These are phyloP conservation scores for Blastobotrys serpentis DNA, from an alignment of 1,139 yeast genomes.

Conservation along the genomic window DNA sequence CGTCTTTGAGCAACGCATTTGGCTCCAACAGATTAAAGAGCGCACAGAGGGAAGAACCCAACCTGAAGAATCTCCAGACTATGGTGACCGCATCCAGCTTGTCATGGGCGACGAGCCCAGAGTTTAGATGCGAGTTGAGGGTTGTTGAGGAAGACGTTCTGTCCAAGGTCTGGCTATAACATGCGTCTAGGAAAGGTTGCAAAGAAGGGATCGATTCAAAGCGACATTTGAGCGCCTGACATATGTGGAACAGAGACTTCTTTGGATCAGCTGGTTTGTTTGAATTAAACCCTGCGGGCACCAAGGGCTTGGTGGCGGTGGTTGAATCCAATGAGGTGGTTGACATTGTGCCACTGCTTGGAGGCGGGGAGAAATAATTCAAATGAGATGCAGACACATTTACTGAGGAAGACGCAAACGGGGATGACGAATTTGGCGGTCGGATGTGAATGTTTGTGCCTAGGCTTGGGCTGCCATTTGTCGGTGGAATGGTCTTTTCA, in stretches of 20 bases:
- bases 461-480: too few relatives aligned
- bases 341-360: conserved; percentile 2
- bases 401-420: conserved; percentile 7
- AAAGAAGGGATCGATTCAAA: conserved; percentile 67
- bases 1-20: conserved; percentile 40
- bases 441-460: neutral
- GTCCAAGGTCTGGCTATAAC: conserved; percentile 54
- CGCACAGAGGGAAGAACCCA: conserved; percentile 89
- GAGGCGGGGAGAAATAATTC: conserved; percentile 6
- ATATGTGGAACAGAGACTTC: conserved; percentile 67
- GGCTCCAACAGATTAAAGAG: conserved; percentile 62
- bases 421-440: conserved; percentile 3
- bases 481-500: neutral
- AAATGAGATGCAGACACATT: conserved; percentile 9
- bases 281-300: conserved; percentile 13
- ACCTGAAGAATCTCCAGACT: conserved; percentile 82
- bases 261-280: conserved; percentile 15
- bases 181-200: conserved; percentile 62
- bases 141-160: conserved; percentile 29
- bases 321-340: conserved; percentile 1
- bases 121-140: conserved; percentile 15
- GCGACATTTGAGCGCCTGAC: conserved; percentile 57
- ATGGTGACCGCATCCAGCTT: conserved; percentile 85
- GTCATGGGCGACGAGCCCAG: conserved; percentile 16
- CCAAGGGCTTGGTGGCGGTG: conserved; percentile 3